These are phyloP conservation scores for Eragrostis curvula DNA, from an alignment of 176 grass and related monocot genomes.

Conservation along the genomic window DNA sequence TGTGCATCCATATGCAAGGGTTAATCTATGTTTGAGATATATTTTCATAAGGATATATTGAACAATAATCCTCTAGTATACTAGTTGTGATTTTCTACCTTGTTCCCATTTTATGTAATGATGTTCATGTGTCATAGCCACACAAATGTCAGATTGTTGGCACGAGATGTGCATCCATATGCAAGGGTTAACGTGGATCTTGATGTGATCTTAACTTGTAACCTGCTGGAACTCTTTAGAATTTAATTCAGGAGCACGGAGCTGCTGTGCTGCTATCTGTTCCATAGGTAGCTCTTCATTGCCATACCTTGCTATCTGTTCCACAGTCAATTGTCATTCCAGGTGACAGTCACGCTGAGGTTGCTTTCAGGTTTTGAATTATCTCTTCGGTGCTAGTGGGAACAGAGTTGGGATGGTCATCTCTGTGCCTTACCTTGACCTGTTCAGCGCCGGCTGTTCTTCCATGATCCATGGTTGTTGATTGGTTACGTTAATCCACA, in stretches of 20 bases:
- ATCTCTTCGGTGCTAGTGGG: not conserved
- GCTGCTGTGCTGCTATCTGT: not conserved
- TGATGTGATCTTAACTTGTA: not conserved
- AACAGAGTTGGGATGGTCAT: not conserved
- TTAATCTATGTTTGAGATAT: constrained; percentile 40
- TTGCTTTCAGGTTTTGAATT: constrained; percentile 26
- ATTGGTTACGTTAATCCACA: not conserved
- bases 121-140: not conserved
- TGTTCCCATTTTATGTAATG: constrained; percentile 13
- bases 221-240: not conserved
- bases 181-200: not conserved
- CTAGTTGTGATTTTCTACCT: not conserved
- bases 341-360: not conserved
- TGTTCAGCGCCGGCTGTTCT: not conserved
- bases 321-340: not conserved
- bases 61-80: constrained; percentile 46
- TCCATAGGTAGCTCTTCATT: not conserved
- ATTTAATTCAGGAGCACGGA: not conserved
- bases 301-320: not conserved
- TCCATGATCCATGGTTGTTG: not conserved
- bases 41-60: constrained; percentile 32
- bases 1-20: not conserved
- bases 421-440: constrained; percentile 1
- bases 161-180: not conserved
- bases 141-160: constrained; percentile 4